Conservation (phyloP, 495 filamentous ascomycete genomes). For the Ascobolus immersus region DNA sequence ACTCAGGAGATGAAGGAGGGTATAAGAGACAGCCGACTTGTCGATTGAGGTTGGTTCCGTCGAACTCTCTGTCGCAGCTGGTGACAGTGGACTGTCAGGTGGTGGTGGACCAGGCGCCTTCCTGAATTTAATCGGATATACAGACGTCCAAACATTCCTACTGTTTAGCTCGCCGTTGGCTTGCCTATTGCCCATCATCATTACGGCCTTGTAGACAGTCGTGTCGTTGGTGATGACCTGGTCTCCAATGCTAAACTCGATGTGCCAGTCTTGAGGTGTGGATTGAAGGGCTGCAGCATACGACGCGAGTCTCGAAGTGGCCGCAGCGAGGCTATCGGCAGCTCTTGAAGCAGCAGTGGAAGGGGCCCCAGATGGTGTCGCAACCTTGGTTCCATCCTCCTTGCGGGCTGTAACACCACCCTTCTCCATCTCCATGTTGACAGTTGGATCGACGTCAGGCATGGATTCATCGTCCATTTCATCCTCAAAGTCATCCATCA, state of each 20-base stretch:
- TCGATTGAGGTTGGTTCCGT: constrained; percentile 60
- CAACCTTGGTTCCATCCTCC: constrained; percentile 75
- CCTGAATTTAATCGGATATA: constrained; percentile 79
- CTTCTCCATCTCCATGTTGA: constrained; percentile 76
- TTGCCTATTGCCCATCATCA: constrained; percentile 33
- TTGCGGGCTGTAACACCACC: constrained; percentile 86
- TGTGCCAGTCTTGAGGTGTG: constrained; percentile 85
- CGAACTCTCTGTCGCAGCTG: constrained; percentile 26
- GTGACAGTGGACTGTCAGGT: constrained; percentile 41
- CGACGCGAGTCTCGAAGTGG: constrained; percentile 34
- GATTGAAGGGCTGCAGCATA: constrained; percentile 63
- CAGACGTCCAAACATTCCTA: constrained; percentile 64
- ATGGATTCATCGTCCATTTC: constrained; percentile 43
- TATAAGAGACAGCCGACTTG: constrained; percentile 57
- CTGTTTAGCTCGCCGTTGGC: constrained; percentile 38
- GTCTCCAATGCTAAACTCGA: constrained; percentile 77
- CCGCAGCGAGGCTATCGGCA: constrained; percentile 27
- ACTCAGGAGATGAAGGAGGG: constrained; percentile 67
- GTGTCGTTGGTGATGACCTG: constrained; percentile 70
- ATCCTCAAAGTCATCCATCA: constrained; percentile 76
- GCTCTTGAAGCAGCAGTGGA: constrained; percentile 18
- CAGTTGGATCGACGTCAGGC: constrained; percentile 50
- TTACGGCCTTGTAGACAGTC: constrained; percentile 86
- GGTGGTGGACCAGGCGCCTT: constrained; percentile 72
- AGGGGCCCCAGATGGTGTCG: constrained; percentile 37